A percentile compares a stretch with the other conserved stretches of the same genome.
Evolutionary conservation across 257 asterid genomes (phyloP).

Genomic region (Solanum etuberosum): DNA sequence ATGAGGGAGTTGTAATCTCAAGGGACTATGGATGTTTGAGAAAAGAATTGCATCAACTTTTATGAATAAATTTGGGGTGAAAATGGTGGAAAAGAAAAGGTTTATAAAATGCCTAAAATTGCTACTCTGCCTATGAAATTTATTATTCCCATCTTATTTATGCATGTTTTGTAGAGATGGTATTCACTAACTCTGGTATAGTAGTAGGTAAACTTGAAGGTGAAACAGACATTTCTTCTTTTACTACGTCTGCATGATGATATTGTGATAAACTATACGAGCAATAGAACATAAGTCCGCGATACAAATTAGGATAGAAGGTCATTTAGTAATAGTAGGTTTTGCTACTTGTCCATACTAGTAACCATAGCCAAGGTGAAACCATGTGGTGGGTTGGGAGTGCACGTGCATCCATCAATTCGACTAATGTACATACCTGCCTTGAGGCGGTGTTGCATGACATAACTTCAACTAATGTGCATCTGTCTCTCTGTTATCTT

Average conservation of each 20-base stretch:
- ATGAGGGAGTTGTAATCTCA: neutral
- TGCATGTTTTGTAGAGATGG: neutral
- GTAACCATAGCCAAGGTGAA: no score
- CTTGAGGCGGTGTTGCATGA: no score
- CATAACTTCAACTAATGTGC: no score
- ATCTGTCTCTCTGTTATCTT: no score
- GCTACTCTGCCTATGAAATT: neutral
- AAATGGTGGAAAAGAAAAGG: neutral
- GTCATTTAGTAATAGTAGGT: no score
- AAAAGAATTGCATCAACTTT: neutral
- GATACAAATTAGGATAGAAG: no score
- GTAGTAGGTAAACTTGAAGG: neutral
- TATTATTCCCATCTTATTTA: neutral
- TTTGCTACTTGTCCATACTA: no score
- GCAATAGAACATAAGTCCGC: no score
- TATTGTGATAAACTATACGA: neutral
- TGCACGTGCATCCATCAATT: no score
- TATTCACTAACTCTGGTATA: neutral
- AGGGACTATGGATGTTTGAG: neutral
- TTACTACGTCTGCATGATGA: neutral
- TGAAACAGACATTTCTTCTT: neutral
- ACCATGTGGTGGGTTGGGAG: no score
- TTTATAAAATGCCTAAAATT: neutral
- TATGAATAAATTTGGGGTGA: neutral
- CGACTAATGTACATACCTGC: no score